A percentile compares a stretch with the other conserved stretches of the same genome.
Evolutionary conservation across 2,329 filamentous ascomycete species (phyloP).

Genomic region (Colletotrichum kahawae): DNA sequence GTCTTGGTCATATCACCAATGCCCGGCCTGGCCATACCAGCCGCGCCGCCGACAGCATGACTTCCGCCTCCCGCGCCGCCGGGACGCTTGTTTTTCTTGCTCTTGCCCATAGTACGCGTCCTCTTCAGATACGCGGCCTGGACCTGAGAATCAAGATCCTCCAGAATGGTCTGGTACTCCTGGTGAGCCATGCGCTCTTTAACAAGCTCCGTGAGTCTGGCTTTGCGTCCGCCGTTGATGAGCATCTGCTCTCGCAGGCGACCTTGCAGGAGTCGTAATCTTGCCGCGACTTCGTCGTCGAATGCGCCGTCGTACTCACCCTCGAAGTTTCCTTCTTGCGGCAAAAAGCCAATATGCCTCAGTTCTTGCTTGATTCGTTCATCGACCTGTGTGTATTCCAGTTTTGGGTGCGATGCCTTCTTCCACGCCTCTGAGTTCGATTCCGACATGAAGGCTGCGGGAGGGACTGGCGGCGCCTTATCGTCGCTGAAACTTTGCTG

Average conservation of each 20-base stretch:
- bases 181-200: conserved; percentile 95
- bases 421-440: conserved; percentile 79
- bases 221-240: conserved; percentile 88
- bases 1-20: conserved; percentile 92
- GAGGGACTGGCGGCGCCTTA: conserved; percentile 52
- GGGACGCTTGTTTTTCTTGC: conserved; percentile 84
- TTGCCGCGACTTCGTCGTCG: conserved; percentile 92
- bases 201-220: conserved; percentile 83
- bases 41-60: conserved; percentile 60
- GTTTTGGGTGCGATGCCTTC: conserved; percentile 73
- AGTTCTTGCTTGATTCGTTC: conserved; percentile 92
- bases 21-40: conserved; percentile 72
- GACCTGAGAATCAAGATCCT: conserved; percentile 94
- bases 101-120: conserved; percentile 91
- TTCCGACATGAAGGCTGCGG: conserved; percentile 82
- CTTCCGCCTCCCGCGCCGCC: conserved; percentile 77
- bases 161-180: conserved; percentile 95
- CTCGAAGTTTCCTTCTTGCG: conserved; percentile 60
- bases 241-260: conserved; percentile 84
- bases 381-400: conserved; percentile 87
- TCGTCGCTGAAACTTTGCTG: conserved; percentile 35
- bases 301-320: conserved; percentile 88
- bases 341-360: conserved; percentile 86
- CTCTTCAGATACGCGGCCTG: conserved; percentile 96
- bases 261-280: conserved; percentile 82